Evolutionary conservation across 805 yeast species (phyloP), one percentile per base, ranked within the genome.

Genomic region (Sugiyamaella boreocaroliniensis): DNA sequence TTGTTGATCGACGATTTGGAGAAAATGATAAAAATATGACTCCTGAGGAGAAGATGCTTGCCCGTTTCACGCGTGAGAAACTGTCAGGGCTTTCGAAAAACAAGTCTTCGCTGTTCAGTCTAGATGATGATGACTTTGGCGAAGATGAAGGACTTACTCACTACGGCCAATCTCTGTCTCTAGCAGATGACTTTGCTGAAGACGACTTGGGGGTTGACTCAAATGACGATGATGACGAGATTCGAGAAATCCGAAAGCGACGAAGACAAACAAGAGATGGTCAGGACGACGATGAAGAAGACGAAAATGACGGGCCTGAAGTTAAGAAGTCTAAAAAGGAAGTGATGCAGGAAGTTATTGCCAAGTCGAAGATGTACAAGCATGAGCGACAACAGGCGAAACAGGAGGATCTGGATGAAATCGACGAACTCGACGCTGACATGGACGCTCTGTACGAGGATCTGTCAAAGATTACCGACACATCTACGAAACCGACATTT

Each of bases 31-130:
- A 74, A 7, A 68, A 74, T 47, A 64, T 93, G 74, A 79, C 85
- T n/a, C 82, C 82, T 11, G 98, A 93, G 68, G 97, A 93, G 60
- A 88, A 86, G 68, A 89, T 89, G 96, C 78, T 93, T 70, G 96
- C 86, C 65, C 82, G 99, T 72, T 93, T 89, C 73, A 87, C 97
- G 3, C 81, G 84, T 52, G 98, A 92, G 72, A 78, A 86, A 65
- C 47, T 53, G 43, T 29, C 45, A 26, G 34, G 50, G 12, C 44
- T 47, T 9, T 40, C 37, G 14, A 22, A 18, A n/a, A 48, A 29
- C 19, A 82, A 77, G 59, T 72, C 76, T 43, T 79, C 82, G 29
- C 63, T 86, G 56, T 92, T 81, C 62, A 85, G 86, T 64, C 78
- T 90, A 49, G 92, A 87, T 29, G 93, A 85, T 58, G 26, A 22